Evolutionary conservation across 345 rosid genomes (phyloP).

Genomic region (Triadica sebifera): DNA sequence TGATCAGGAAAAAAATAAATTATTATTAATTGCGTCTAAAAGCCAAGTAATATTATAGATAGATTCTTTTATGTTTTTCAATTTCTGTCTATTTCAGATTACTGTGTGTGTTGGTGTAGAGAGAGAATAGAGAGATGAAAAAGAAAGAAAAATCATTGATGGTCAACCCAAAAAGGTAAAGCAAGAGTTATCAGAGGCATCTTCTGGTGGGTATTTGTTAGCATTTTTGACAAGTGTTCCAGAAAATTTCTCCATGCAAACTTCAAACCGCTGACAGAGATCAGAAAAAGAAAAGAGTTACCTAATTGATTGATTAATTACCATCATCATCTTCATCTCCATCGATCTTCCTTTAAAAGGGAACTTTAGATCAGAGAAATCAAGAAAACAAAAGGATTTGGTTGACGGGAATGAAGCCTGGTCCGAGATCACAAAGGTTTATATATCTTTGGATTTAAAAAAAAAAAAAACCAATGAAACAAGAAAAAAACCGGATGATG

Average conservation of each 20-base stretch:
- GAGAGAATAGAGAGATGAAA: neutral
- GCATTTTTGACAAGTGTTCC: constrained; percentile 21
- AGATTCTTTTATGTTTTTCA: neutral
- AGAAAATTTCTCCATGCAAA: constrained; percentile 29
- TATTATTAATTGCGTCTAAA: neutral
- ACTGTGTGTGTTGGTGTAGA: neutral
- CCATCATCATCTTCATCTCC: too few relatives aligned
- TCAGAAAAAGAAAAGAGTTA: neutral
- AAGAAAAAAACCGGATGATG: neutral
- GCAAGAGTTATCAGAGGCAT: constrained; percentile 20
- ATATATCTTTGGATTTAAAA: neutral
- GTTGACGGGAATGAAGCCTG: constrained; percentile 65
- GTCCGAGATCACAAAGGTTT: constrained; percentile 45
- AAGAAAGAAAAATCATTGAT: neutral
- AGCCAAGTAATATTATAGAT: neutral
- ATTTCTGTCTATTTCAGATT: neutral
- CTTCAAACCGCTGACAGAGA: too few relatives aligned
- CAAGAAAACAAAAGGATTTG: constrained; percentile 24
- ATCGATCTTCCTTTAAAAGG: neutral
- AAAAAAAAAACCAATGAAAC: neutral
- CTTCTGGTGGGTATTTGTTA: constrained; percentile 21
- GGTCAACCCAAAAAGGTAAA: constrained; percentile 19
- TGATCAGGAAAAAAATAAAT: neutral
- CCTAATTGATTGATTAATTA: neutral
- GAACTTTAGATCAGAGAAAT: neutral